Evolutionary conservation across 2,329 filamentous ascomycete genomes (phyloP).

Genomic region (Fusarium sp.): DNA sequence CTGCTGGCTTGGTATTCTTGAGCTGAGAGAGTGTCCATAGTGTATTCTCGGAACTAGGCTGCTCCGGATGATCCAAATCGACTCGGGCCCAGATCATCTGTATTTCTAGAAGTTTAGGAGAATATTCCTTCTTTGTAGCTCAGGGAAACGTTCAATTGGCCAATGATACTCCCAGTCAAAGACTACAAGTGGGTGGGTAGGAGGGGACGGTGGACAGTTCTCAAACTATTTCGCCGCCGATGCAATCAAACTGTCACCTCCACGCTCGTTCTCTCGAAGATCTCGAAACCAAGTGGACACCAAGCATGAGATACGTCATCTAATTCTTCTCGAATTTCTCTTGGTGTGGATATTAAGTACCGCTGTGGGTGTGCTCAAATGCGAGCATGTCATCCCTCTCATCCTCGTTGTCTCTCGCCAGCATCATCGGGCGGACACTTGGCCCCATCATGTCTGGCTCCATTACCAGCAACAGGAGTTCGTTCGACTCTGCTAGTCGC

Average conservation of each 20-base stretch:
- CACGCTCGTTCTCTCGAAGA: not conserved
- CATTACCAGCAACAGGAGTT: not conserved
- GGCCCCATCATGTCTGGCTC: not conserved
- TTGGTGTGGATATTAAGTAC: not conserved
- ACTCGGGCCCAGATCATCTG: too few species aligned
- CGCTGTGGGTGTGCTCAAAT: not conserved
- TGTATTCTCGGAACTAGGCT: too few species aligned
- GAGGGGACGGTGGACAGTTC: too few species aligned
- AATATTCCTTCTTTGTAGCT: too few species aligned
- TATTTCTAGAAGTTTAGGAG: too few species aligned
- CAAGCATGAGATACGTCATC: not conserved
- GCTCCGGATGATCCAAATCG: too few species aligned
- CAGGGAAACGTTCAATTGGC: too few species aligned
- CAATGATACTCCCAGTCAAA: too few species aligned
- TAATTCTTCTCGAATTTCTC: not conserved
- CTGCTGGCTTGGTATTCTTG: not conserved
- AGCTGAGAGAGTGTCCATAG: not conserved
- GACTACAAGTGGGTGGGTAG: too few species aligned
- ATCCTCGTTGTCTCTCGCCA: not conserved
- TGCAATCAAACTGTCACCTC: too few species aligned
- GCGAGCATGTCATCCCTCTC: not conserved
- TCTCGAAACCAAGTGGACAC: not conserved
- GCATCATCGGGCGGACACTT: slow-evolving; percentile 1
- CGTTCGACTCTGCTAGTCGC: not conserved
- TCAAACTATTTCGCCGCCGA: too few species aligned